Conservation (phyloP, 495 filamentous ascomycete genomes). For the Cercophora scortea region DNA sequence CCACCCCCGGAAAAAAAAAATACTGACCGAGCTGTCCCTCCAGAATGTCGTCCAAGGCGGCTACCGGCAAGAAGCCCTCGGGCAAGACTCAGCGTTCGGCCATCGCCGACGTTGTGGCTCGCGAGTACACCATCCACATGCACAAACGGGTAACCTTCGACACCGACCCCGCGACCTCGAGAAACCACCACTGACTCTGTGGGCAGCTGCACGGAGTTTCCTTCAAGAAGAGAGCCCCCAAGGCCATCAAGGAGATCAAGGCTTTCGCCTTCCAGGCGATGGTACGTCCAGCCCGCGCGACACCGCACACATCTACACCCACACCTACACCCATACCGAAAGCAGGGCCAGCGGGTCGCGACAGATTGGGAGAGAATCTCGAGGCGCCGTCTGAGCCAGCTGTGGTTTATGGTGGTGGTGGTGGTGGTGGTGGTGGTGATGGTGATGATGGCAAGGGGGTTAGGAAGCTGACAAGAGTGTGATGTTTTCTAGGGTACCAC, state of each 20-base stretch:
- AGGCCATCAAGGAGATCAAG: conserved; percentile 98
- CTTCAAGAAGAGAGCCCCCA: conserved; percentile 99
- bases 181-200: conserved; percentile 8
- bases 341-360: too few species aligned
- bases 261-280: conserved; percentile 85
- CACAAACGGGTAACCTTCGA: conserved; percentile 97
- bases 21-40: neutral
- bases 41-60: conserved; percentile 60
- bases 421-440: neutral
- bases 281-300: conserved; percentile 51
- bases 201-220: conserved; percentile 83
- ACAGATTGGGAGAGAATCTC: too few species aligned
- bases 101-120: conserved; percentile 94
- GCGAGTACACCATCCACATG: conserved; percentile 99
- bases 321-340: too few species aligned
- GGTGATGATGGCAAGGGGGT: neutral
- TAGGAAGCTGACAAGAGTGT: neutral
- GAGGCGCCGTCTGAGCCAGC: too few species aligned
- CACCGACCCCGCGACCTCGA: too few species aligned
- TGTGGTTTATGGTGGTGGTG: neutral
- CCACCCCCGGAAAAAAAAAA: neutral
- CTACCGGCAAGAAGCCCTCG: conserved; percentile 46
- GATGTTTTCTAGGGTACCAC: conserved; percentile 68
- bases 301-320: too few species aligned
- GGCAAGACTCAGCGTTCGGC: conserved; percentile 80